A percentile compares a stretch with the other conserved stretches of the same genome.
Evolutionary conservation across 805 yeast genomes (phyloP).

Genomic region (Candida yuanshanica): DNA sequence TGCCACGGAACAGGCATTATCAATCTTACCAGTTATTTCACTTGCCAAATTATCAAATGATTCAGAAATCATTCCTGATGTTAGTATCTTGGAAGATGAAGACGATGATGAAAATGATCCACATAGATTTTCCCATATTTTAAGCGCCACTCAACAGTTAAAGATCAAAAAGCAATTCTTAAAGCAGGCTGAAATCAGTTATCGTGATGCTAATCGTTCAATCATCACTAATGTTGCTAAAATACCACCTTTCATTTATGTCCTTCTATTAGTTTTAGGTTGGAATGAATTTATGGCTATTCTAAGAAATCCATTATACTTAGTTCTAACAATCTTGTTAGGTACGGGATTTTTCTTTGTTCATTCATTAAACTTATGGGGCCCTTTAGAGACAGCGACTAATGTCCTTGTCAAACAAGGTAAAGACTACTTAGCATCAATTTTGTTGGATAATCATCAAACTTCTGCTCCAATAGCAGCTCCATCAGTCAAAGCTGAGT

Average conservation of each 20-base stretch:
- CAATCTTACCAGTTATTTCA: slow-evolving; percentile 49
- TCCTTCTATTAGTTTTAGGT: slow-evolving; percentile 69
- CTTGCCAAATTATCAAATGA: slow-evolving; percentile 49
- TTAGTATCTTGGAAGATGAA: slow-evolving; percentile 35
- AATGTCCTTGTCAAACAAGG: slow-evolving; percentile 52
- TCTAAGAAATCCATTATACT: slow-evolving; percentile 77
- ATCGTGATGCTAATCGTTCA: slow-evolving; percentile 84
- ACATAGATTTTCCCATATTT: slow-evolving; percentile 48
- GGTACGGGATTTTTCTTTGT: slow-evolving; percentile 62
- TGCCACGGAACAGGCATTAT: slow-evolving; percentile 55
- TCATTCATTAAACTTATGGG: slow-evolving; percentile 65
- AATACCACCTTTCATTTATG: slow-evolving; percentile 80
- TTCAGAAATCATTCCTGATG: slow-evolving; percentile 54
- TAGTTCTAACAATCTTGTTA: slow-evolving; percentile 51
- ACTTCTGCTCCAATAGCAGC: slow-evolving; percentile 12
- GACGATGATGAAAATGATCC: slow-evolving; percentile 37
- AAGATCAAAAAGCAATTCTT: slow-evolving; percentile 55
- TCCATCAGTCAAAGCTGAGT: slow-evolving; percentile 14
- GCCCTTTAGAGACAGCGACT: slow-evolving; percentile 63
- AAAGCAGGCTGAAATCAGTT: slow-evolving; percentile 72
- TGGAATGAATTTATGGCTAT: slow-evolving; percentile 95
- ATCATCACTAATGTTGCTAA: slow-evolving; percentile 69
- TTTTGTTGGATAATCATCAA: slow-evolving; percentile 46
- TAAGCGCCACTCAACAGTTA: slow-evolving; percentile 52
- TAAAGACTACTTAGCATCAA: slow-evolving; percentile 49